Evolutionary conservation across 371 early-diverging fungal species (phyloP).

Genomic region (Mucor piriformis): DNA sequence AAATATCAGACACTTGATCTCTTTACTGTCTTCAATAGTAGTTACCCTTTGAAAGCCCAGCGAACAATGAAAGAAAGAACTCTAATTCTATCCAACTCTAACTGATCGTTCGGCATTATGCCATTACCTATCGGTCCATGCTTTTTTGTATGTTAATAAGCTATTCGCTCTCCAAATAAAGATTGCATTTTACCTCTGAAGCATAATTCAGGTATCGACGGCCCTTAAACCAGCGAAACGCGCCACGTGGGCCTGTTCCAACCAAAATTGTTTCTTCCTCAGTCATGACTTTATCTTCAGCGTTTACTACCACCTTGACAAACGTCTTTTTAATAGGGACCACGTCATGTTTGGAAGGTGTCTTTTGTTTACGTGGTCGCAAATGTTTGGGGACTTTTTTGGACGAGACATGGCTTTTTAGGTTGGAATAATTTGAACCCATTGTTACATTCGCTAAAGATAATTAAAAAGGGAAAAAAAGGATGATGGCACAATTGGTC

Average conservation of each 20-base stretch:
- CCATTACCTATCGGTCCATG: neutral
- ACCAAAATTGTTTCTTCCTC: conserved; percentile 6
- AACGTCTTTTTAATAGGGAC: neutral
- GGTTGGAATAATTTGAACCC: conserved; percentile 17
- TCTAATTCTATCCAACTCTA: conserved; percentile 31
- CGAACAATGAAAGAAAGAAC: conserved; percentile 31
- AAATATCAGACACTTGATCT: neutral
- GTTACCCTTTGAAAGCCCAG: conserved; percentile 40
- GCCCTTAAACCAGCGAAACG: conserved; percentile 37
- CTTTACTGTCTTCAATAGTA: neutral
- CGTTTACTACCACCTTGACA: neutral
- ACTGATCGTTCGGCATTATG: conserved; percentile 32
- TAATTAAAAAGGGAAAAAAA: conserved; percentile 1
- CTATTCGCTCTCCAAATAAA: neutral
- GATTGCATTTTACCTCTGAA: neutral
- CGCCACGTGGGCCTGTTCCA: conserved; percentile 28
- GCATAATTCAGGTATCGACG: conserved; percentile 16
- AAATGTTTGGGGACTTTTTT: conserved; percentile 12
- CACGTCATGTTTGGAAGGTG: neutral
- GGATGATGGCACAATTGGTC: neutral
- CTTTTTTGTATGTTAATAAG: neutral
- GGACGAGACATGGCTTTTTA: neutral
- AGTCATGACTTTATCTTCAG: neutral
- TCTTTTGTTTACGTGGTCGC: conserved; percentile 9
- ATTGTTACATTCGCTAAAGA: neutral